A percentile compares a stretch with the other conserved stretches of the same genome.
phyloP scores from a whole-genome alignment of 441 rosid species.

The Euphorbia celastroides region DNA sequence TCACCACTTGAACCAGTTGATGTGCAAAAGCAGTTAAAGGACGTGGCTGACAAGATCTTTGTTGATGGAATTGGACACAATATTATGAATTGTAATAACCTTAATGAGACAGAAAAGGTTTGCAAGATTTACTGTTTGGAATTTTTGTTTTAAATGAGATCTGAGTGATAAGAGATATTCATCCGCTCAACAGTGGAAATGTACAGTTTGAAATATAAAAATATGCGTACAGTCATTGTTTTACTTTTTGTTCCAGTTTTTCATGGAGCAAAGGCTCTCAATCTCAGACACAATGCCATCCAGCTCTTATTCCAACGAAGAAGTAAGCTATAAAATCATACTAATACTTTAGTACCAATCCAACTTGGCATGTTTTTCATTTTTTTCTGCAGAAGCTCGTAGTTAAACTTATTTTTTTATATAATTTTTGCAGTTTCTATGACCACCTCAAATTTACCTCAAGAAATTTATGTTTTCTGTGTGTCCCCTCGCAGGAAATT shows the following conservation, averaged over 20 bases:
- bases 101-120: constrained; percentile 21
- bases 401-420: not conserved
- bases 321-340: constrained; percentile 13
- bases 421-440: not conserved
- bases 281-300: constrained; percentile 21
- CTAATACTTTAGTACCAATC: not conserved
- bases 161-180: too few relatives aligned
- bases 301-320: constrained; percentile 20
- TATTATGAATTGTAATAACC: constrained; percentile 4
- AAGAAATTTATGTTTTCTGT: not conserved
- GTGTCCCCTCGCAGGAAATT: constrained; percentile 49
- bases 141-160: not conserved
- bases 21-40: constrained; percentile 67
- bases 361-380: not conserved
- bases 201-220: not conserved
- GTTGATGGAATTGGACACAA: constrained; percentile 15
- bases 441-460: not conserved
- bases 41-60: constrained; percentile 81
- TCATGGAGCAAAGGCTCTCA: constrained; percentile 14
- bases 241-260: constrained; percentile 14
- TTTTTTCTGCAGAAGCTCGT: not conserved
- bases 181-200: not conserved
- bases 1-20: constrained; percentile 72
- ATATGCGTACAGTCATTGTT: not conserved
- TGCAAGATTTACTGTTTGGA: not conserved